Base-by-base conservation (phyloP, 2,329 filamentous ascomycete species). In the Penicillium sumatraense region DNA sequence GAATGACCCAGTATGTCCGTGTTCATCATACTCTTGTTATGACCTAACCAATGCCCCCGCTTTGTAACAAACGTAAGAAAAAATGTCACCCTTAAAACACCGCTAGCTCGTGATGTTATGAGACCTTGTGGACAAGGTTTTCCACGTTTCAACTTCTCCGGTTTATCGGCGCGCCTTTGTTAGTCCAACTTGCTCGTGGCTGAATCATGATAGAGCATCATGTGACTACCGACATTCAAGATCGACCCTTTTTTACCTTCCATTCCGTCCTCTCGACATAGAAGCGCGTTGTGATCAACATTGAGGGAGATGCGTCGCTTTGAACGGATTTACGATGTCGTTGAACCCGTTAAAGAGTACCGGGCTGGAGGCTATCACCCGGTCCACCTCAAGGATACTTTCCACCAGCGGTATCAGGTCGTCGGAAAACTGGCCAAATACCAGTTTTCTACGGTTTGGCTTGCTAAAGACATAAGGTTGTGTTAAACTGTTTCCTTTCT, bases 381-480 rank as follows among this genome's bases (percentile, higher is more conserved):
- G 38, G 61, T 68, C 20, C 62, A 67, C 48, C 59, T 68, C 9
- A 36, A 57, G 7, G 67, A 68, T 27, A 45, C 51, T 26, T 63
- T 67, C 18, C 45, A 65, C 23, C 11, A 60, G 8, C 58, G 55
- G 29, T 68, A 68, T 33, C 36, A 53, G 36, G 42, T 66, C 33
- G 26, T 35, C 26, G 29, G 21, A 63, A 56, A 56, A 51, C 61
- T 42, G 47, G 48, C 7, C 33, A 53, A 23, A 40, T 33, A 48
- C 29, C 13, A 49, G 2, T 57, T 58, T 56, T 51, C 72, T 20
- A 69, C 67, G n/a, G 66, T 67, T 21, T 68, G 64, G 63, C 49
- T 67, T 45, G 62, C 66, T 16, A 8, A 58, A 20, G 60, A 68
- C 27, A 20, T 35, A 53, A 26, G 35, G 60, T 61, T 50, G 29